Conservation (phyloP, 441 rosid species). For the Breynia disticha region DNA sequence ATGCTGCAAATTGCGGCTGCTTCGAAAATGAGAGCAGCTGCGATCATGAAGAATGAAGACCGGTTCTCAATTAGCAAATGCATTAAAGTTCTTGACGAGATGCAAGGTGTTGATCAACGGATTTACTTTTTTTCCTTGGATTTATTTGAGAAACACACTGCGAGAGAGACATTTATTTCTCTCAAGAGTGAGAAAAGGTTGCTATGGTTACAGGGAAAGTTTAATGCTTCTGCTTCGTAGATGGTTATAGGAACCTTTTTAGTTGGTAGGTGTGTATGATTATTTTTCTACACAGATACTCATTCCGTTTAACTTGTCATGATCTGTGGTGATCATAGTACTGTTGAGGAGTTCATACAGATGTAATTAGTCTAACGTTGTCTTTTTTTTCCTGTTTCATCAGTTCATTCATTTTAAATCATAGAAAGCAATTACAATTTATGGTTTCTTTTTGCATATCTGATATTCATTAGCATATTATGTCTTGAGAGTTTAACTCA, state of each 20-base stretch:
- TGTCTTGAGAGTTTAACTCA: background rate
- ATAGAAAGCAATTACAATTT: constrained; percentile 9
- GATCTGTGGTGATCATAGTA: constrained; percentile 4
- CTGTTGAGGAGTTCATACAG: constrained; percentile 9
- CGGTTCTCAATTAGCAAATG: constrained; percentile 78
- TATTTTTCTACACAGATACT: no score
- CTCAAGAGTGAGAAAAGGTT: constrained; percentile 68
- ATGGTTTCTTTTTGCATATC: background rate
- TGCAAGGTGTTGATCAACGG: constrained; percentile 76
- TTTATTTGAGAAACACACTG: constrained; percentile 63
- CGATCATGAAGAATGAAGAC: constrained; percentile 55
- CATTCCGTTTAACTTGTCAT: background rate
- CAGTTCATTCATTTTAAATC: constrained; percentile 16
- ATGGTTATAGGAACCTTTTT: constrained; percentile 3
- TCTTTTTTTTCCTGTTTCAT: constrained; percentile 15
- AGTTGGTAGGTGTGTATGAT: constrained; percentile 9
- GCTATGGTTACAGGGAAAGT: constrained; percentile 67
- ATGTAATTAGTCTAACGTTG: constrained; percentile 24
- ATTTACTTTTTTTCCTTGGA: constrained; percentile 71
- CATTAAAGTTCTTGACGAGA: constrained; percentile 68
- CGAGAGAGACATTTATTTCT: constrained; percentile 59
- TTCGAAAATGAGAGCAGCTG: constrained; percentile 69
- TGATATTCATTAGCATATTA: background rate
- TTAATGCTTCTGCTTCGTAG: constrained; percentile 32
- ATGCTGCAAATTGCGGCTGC: constrained; percentile 86